Evolutionary conservation across 2,329 filamentous ascomycete species (phyloP).

Genomic region (Aspergillus costaricaensis): DNA sequence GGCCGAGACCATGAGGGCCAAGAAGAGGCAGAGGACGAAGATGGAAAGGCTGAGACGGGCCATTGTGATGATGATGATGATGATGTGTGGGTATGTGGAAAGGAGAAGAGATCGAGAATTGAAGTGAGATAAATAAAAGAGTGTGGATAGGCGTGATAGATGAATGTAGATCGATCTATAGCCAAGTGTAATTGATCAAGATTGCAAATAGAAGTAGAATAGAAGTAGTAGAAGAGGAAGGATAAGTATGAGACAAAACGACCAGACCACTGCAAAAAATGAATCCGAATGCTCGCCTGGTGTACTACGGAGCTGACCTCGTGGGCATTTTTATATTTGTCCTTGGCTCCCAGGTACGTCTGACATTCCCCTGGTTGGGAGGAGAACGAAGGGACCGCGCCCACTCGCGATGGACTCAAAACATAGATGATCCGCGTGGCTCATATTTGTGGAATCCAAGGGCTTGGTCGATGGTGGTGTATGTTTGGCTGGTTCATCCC

Average conservation of each 20-base stretch:
- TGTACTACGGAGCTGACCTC: not conserved
- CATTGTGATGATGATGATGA: slow-evolving; percentile 29
- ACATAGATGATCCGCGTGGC: slow-evolving; percentile 2
- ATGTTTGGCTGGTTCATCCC: not conserved
- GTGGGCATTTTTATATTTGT: not conserved
- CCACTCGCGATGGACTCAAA: not conserved
- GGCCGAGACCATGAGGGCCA: slow-evolving; percentile 33
- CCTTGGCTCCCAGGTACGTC: not conserved
- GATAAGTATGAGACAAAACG: not conserved
- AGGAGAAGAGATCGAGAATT: slow-evolving; percentile 14
- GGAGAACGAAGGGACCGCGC: not conserved
- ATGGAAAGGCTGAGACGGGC: slow-evolving; percentile 34
- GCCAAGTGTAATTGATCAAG: not conserved
- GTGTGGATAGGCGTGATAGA: slow-evolving; percentile 17
- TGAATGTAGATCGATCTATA: slow-evolving; percentile 9
- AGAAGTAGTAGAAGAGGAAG: slow-evolving; percentile 7
- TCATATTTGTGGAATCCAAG: not conserved
- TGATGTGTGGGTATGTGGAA: not conserved
- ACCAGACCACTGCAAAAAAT: not conserved
- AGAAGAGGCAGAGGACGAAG: slow-evolving; percentile 31
- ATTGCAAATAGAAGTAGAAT: not conserved
- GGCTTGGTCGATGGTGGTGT: not conserved
- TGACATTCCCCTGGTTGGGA: not conserved
- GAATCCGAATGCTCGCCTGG: slow-evolving; percentile 1
- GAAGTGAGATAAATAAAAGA: slow-evolving; percentile 12